Percentiles rank a stretch among this genome's conserved stretches.
Conservation (phyloP, 2,329 filamentous ascomycete species). For the Pseudopithomyces maydicus region DNA sequence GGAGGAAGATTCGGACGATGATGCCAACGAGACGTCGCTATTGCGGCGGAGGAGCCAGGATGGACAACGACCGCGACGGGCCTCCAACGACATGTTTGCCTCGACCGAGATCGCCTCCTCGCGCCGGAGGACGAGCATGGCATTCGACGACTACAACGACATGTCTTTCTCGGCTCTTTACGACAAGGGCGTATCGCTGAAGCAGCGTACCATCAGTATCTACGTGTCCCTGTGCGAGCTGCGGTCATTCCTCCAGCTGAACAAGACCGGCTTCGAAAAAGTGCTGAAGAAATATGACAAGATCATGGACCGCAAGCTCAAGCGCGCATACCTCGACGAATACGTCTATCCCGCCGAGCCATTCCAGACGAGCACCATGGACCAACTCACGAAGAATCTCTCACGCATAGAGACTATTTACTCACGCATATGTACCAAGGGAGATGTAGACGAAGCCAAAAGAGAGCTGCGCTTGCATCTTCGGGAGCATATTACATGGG, state of each 20-base stretch:
- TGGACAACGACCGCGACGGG: constrained; percentile 30
- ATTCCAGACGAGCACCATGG: constrained; percentile 75
- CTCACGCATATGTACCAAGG: constrained; percentile 78
- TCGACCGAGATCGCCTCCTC: constrained; percentile 65
- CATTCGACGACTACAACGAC: constrained; percentile 79
- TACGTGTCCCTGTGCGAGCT: constrained; percentile 95
- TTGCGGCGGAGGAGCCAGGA: constrained; percentile 48
- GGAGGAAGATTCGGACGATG: constrained; percentile 62
- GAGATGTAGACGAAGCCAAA: constrained; percentile 76
- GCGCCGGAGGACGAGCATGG: constrained; percentile 66
- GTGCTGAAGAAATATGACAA: constrained; percentile 99
- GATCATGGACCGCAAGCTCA: constrained; percentile 82
- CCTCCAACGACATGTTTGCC: constrained; percentile 60
- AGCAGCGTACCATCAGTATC: constrained; percentile 84
- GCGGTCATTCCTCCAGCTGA: constrained; percentile 94
- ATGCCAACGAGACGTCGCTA: constrained; percentile 57
- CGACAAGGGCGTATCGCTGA: constrained; percentile 79
- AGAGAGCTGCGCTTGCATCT: constrained; percentile 89
- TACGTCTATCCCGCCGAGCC: constrained; percentile 80
- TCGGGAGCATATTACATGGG: constrained; percentile 97
- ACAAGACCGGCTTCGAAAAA: constrained; percentile 95
- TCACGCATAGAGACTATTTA: constrained; percentile 78
- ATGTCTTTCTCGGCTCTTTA: constrained; percentile 72
- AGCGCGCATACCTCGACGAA: constrained; percentile 74
- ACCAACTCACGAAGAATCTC: constrained; percentile 73